Conservation (phyloP, 2,329 filamentous ascomycete genomes). For the Cryphonectria japonica region DNA sequence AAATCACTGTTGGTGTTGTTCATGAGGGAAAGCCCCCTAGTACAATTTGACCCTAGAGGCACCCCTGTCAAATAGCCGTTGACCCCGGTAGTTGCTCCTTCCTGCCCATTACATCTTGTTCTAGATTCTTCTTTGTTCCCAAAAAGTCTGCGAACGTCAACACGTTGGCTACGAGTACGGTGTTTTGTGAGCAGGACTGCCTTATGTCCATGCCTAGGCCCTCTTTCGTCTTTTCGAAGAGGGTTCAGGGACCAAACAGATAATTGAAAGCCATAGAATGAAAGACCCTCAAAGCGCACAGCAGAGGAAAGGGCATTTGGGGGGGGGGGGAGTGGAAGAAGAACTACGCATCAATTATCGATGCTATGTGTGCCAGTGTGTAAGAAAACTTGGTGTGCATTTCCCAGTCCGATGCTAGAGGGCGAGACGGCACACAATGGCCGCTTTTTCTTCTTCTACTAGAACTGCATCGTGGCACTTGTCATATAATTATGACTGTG, state of each 20-base stretch:
- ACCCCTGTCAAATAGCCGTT: no score
- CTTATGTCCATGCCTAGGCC: not conserved
- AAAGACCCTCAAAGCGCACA: not conserved
- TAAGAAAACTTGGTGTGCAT: not conserved
- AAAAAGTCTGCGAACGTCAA: not conserved
- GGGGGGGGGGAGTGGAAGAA: no score
- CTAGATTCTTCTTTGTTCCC: not conserved
- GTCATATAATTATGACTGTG: no score
- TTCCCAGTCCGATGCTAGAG: not conserved
- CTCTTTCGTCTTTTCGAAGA: no score
- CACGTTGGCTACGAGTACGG: not conserved
- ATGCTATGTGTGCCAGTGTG: not conserved
- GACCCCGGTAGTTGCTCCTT: not conserved
- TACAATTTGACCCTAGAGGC: not conserved
- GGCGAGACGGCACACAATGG: not conserved
- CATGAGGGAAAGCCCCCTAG: not conserved
- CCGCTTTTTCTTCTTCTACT: no score
- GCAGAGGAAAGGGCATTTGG: no score
- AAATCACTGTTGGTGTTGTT: not conserved
- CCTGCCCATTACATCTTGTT: not conserved
- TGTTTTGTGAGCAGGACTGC: not conserved
- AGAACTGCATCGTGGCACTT: no score
- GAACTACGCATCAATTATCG: no score
- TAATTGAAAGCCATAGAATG: not conserved
- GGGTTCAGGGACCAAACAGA: no score